Base-by-base conservation (phyloP, 1,284 basidiomycete genomes). In the Cryptococcus hybrid region DNA sequence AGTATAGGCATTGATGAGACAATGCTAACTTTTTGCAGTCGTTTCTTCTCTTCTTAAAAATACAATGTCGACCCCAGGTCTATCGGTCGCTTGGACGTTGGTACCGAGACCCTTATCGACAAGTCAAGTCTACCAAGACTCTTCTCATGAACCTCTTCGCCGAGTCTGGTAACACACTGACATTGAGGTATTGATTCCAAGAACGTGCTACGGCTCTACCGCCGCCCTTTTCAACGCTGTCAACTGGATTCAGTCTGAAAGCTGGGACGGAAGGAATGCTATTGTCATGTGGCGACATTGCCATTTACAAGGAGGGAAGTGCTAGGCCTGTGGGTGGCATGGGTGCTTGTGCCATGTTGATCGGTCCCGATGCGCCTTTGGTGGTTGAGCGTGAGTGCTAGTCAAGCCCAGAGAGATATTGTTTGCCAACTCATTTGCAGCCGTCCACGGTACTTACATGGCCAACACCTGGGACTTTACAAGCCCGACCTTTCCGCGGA, bases 91-190 rank as follows among this genome's bases (percentile, higher is more conserved):
- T 86, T 99, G 60, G 95, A 99, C 67, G 93, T 99, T 66, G 95
- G 95, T 59, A 99, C 96, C 37, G 96, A 99, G 80, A 98, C 96
- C 54, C 91, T 99, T 80, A 97, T 99, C 70, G 95, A 99, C 86
- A 99, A 99, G 83, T 95, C 93, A 99, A 99, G 82, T 92, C 95
- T 35, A 93, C 94, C 80, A 99, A 99, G 82, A 98, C 96, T 3
- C 87, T 92, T 58, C 85, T 99, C 63, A 99, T 99, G 95, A 91
- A 97, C 80, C 88, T 99, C 68, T 99, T 99, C 74, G 86, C 87
- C 47, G 84, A 84, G 56, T 85, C 88, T 40, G 95, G 92, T 64
- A 99, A 99, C 86, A 65, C 68, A 86, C 86, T 70, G 95, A 99
- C 77, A 93, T 99, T 63, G 95, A 99, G 81, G 95, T 68, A 89